Evolutionary conservation across 495 filamentous ascomycete genomes (phyloP), one percentile per base, ranked within the genome.

Genomic region (Pseudomonodictys pantanalensis): DNA sequence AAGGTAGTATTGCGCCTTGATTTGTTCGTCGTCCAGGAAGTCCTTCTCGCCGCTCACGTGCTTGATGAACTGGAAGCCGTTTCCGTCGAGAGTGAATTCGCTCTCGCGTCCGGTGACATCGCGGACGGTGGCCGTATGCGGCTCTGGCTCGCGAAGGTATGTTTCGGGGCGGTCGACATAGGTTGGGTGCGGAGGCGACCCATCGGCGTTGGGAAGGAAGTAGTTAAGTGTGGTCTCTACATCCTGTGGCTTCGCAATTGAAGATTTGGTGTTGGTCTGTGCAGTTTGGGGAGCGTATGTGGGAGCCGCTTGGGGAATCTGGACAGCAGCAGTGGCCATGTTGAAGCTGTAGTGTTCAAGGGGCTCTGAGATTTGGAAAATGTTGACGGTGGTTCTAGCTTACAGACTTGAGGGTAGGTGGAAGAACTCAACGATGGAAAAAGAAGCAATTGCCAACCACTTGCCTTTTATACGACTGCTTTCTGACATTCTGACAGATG

Each of bases 211-310:
- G 0, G 81, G 78, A 2, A 45, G 38, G 72, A 84, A 89, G 81
- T 89, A 95, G 73, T 83, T 81, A 0, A 95, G 76, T 35, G 66
- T 70, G 20, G 86, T 78, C 18, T 72, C 75, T 38, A 89, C 82
- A 66, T 86, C 78, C 46, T 89, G 86, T 86, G 62, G 85, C 74
- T 51, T 66, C 23, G 58, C 46, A 2, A 17, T 15, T 1, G 51
- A 6, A 1, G 51, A 22, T 32, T 22, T 50, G 29, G 49, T 22
- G 3, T 20, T 43, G 41, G 48, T 58, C 17, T 67, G n/a, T 18
- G 45, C 18, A 18, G 28, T 41, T 60, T 54, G 63, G 30, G 46
- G 42, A 22, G 53, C 43, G 25, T 33, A 59, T n/a, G 39, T n/a
- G 18, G 64, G 65, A 23, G 54, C 52, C 15, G 54, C 44, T 57